Percentiles rank a stretch among this genome's conserved stretches.
These are phyloP conservation scores for Alisma plantagoaquatica DNA, from an alignment of 106 monocot genomes.

Conservation along the genomic window DNA sequence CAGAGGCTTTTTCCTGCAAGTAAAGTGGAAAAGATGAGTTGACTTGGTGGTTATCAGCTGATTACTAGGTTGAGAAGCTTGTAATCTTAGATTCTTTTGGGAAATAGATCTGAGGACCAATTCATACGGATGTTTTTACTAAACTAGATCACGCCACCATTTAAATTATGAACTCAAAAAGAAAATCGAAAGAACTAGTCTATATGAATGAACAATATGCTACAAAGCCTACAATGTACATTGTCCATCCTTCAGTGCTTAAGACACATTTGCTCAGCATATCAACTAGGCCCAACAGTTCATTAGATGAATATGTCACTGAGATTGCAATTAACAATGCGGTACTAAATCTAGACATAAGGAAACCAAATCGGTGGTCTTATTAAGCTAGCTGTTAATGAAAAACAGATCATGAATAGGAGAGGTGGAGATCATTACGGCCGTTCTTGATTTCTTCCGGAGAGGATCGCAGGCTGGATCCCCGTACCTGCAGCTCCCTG, in stretches of 20 bases:
- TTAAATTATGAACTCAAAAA: background rate
- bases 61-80: too few relatives aligned
- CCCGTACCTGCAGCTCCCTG: slow-evolving; percentile 15
- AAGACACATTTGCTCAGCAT: background rate
- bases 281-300: background rate
- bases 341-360: too few relatives aligned
- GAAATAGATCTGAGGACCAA: too few relatives aligned
- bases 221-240: too few relatives aligned
- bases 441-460: slow-evolving; percentile 11
- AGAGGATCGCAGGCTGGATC: slow-evolving; percentile 15
- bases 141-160: background rate
- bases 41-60: background rate
- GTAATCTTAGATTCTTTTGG: too few relatives aligned
- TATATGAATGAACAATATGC: too few relatives aligned
- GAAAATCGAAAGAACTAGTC: too few relatives aligned
- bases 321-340: too few relatives aligned
- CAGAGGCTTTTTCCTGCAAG: slow-evolving; percentile 39
- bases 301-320: background rate
- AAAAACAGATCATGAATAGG: background rate
- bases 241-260: too few relatives aligned
- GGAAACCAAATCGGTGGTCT: slow-evolving; percentile 1
- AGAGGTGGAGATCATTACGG: slow-evolving; percentile 25
- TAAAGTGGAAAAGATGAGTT: background rate
- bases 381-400: background rate
- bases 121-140: background rate